Base-by-base conservation (phyloP, 176 grass and related monocot species). In the Cenchrus purpureus region DNA sequence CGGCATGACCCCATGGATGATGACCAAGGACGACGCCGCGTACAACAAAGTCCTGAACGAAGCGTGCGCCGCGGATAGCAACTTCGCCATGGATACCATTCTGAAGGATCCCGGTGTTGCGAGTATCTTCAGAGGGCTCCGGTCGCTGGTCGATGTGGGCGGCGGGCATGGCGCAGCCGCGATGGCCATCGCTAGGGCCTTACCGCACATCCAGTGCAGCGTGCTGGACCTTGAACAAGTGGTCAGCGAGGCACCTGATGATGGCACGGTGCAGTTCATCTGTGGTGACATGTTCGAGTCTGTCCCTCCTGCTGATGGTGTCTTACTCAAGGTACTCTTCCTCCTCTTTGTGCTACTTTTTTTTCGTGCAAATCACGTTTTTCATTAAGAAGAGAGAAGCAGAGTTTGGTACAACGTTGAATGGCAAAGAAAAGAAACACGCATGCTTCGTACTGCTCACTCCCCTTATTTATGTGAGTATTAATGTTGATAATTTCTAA, bases 131-230 rank as follows among this genome's bases (percentile, higher is more conserved):
- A n/a, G 53, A 0, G 83, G 78, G 14, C 71, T 83, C 11, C 60
- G 31, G 5, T 86, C 89, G 0, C 16, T 87, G 48, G 65, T 87
- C 11, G 82, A 92, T 49, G 82, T 86, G 4, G 78, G 86, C 12
- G 90, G 86, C 1, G 78, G 73, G 10, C 22, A 74, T 2, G 90
- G 82, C 25, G 73, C 12, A 7, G 69, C 71, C 0, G 49, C 62
- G 2, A 10, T 29, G 69, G 78, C 71, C 73, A 79, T 92, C 25
- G 74, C 78, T 8, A 65, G 51, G 40, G 90, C 67, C 1, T 88
- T 92, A 10, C 68, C 85, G 3, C 49, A 91, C 8, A 71, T 82
- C 29, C 69, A 50, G 60, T 91, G 74, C 28, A 51, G 9, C 15
- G 75, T 91, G 13, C 54, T 91, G 31, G 81, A 87, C 60, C 49